These are phyloP conservation scores for Colletotrichum orbiculare DNA, from an alignment of 2,329 filamentous ascomycete genomes.

Conservation along the genomic window DNA sequence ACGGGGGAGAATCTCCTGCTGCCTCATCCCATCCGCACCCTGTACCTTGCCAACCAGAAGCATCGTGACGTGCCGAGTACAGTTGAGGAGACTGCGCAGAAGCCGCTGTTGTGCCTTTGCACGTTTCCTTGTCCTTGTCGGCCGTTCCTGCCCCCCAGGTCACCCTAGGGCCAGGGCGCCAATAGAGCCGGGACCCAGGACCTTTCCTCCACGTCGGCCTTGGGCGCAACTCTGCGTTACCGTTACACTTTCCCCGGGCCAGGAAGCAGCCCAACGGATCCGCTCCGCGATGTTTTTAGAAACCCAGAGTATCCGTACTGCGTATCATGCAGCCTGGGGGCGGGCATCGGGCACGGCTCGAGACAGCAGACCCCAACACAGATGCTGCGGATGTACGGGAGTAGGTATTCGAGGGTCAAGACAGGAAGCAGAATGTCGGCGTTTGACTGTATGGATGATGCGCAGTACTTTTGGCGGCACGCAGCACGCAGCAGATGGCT, in stretches of 20 bases:
- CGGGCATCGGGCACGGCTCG: no score
- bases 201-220: conserved; percentile 28
- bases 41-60: no score
- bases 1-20: background rate
- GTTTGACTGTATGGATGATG: conserved; percentile 9
- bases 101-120: conserved; percentile 9
- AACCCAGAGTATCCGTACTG: background rate
- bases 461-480: background rate
- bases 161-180: conserved; percentile 20
- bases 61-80: no score
- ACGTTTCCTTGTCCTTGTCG: conserved; percentile 23
- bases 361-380: no score
- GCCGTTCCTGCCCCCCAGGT: conserved; percentile 20
- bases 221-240: conserved; percentile 19
- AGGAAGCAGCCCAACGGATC: conserved; percentile 8
- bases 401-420: background rate
- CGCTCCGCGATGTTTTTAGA: conserved; percentile 8
- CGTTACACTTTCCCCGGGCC: conserved; percentile 8
- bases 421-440: conserved; percentile 1
- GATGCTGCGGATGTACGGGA: background rate
- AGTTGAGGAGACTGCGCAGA: no score
- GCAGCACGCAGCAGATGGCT: background rate
- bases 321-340: no score
- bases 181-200: conserved; percentile 4
- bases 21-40: background rate